Percentiles rank a stretch among this genome's conserved stretches.
Evolutionary conservation across 2,329 filamentous ascomycete species (phyloP).

Genomic region (Aspergillus quadricinctus): DNA sequence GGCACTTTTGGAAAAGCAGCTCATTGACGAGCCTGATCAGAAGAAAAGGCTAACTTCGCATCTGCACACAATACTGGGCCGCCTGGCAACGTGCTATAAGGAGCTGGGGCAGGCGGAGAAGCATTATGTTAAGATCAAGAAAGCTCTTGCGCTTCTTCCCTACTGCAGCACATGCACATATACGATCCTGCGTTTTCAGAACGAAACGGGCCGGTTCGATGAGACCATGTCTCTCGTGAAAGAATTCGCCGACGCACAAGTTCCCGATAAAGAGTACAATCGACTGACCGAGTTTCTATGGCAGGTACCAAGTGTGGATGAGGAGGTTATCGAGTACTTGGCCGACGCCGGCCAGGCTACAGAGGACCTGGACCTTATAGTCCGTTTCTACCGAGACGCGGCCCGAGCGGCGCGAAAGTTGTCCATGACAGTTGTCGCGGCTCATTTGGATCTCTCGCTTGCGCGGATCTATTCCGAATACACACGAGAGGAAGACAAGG

Average conservation of each 20-base stretch:
- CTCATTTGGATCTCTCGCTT: constrained; percentile 4
- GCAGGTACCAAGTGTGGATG: not conserved
- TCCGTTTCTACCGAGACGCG: not conserved
- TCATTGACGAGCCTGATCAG: constrained; percentile 5
- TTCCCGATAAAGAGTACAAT: not conserved
- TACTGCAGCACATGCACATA: constrained; percentile 2
- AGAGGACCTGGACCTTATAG: constrained; percentile 1
- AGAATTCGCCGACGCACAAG: not conserved
- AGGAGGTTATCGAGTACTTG: not conserved
- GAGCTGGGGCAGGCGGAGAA: not conserved
- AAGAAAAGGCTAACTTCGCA: not conserved
- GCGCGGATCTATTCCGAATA: constrained; percentile 8
- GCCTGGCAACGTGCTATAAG: constrained; percentile 1
- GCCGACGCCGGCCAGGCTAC: not conserved
- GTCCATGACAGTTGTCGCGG: constrained; percentile 2
- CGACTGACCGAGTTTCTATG: not conserved
- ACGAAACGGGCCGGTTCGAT: not conserved
- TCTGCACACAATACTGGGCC: not conserved
- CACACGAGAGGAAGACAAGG: constrained; percentile 3
- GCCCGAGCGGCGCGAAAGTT: constrained; percentile 2
- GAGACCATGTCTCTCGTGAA: constrained; percentile 1
- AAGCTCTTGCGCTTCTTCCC: not conserved
- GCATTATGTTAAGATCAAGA: not conserved
- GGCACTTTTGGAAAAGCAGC: constrained; percentile 10
- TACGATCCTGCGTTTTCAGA: constrained; percentile 1